These are phyloP conservation scores for Rhizopogon vinicolor DNA, from an alignment of 768 basidiomycete species.

Conservation along the genomic window DNA sequence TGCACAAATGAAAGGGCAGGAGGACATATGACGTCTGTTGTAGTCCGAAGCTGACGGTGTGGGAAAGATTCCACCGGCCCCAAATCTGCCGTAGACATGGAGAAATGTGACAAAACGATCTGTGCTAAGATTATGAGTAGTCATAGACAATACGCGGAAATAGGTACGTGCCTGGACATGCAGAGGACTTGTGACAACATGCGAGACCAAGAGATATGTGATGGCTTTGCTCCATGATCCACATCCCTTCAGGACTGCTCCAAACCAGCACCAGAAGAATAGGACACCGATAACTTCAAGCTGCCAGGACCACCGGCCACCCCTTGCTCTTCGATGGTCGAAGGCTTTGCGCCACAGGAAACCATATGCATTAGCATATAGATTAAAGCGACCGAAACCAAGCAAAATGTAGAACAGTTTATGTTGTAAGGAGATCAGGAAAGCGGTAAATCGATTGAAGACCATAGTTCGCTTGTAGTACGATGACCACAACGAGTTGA, in stretches of 20 bases:
- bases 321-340: slow-evolving; percentile 57
- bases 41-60: slow-evolving; percentile 94
- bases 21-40: slow-evolving; percentile 90
- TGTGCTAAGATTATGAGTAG: slow-evolving; percentile 19
- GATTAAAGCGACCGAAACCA: slow-evolving; percentile 89
- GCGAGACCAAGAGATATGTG: slow-evolving; percentile 77
- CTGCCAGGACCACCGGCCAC: slow-evolving; percentile 75
- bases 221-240: slow-evolving; percentile 68
- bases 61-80: slow-evolving; percentile 91
- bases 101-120: slow-evolving; percentile 98
- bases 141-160: background rate
- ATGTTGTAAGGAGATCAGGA: slow-evolving; percentile 78
- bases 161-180: slow-evolving; percentile 77
- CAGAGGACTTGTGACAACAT: slow-evolving; percentile 82
- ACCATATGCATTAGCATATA: slow-evolving; percentile 82
- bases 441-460: slow-evolving; percentile 65
- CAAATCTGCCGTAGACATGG: slow-evolving; percentile 88
- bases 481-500: slow-evolving; percentile 84
- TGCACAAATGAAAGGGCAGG: slow-evolving; percentile 84
- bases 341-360: slow-evolving; percentile 66
- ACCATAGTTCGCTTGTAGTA: slow-evolving; percentile 88
- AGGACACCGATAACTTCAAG: slow-evolving; percentile 69
- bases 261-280: slow-evolving; percentile 93
- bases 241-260: slow-evolving; percentile 60
- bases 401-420: slow-evolving; percentile 91